Base-by-base conservation (phyloP, 2,329 filamentous ascomycete genomes). In the Claviceps humidiphila region DNA sequence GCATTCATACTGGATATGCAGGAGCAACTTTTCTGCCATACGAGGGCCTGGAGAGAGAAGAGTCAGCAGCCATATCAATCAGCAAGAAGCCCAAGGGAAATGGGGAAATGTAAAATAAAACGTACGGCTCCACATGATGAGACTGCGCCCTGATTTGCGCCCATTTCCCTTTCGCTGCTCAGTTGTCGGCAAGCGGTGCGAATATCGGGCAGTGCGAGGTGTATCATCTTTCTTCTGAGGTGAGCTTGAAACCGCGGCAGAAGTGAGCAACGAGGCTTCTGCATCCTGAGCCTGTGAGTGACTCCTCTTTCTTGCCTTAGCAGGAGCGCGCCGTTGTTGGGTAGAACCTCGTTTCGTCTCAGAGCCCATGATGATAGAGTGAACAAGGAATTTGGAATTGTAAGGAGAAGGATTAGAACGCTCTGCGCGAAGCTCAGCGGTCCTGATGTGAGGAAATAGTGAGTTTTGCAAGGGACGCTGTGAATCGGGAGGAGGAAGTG, bases 111-210 rank as follows among this genome's bases (percentile, higher is more conserved):
- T 20, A 41, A 42, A 24, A 40, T 2, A 47, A 16, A 8, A 47
- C 71, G 65, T 63, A 74, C 71, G 66, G n/a, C 61, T 63, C 72
- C 72, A 74, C 26, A 63, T 59, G 26, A 74, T 68, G 2, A 74
- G 58, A 30, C 63, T 66, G 6, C 72, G 66, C 8, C 70, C 70
- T 5, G 52, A 30, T 5, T 59, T 55, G 16, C 64, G 62, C 9
- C 64, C 64, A 54, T 66, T 66, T 9, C 50, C 53, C 14, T 57
- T 57, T 7, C 56, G 55, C 50, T 66, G 57, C 38, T 61, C 50
- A 2, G 58, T 51, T 1, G 61, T 64, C 0, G 62, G 63, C 3
- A 60, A 56, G 0, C 45, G 47, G n/a, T 62, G 61, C 1, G 61
- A 59, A 38, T 57, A 65, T 4, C 50, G 51, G 7, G 58, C 53